Conservation (phyloP, 148 eudicot species). For the Drosera capensis region DNA sequence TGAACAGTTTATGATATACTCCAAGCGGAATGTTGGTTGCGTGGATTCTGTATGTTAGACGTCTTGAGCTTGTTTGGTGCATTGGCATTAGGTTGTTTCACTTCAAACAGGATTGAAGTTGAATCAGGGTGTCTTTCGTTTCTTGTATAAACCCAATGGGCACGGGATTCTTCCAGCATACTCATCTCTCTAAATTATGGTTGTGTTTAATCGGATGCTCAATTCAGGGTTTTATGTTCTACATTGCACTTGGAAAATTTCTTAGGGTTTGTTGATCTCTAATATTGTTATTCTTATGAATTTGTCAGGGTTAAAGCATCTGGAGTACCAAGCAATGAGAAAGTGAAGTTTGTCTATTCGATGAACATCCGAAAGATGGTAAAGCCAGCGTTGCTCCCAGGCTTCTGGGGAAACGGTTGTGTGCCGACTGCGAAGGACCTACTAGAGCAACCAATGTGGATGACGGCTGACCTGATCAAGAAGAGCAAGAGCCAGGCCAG, state of each 20-base stretch:
- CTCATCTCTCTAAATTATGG: no score
- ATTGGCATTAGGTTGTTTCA: no score
- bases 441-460: slow-evolving; percentile 36
- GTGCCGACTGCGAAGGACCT: slow-evolving; percentile 28
- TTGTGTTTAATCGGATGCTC: no score
- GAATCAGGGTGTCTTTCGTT: no score
- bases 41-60: no score
- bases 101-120: no score
- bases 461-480: slow-evolving; percentile 40
- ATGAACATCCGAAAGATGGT: slow-evolving; percentile 37
- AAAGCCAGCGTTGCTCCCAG: slow-evolving; percentile 42
- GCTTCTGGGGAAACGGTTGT: slow-evolving; percentile 75
- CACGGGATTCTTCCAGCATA: no score
- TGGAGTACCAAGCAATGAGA: slow-evolving; percentile 16
- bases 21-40: no score
- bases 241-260: background rate
- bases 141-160: no score
- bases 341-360: slow-evolving; percentile 47
- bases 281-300: background rate
- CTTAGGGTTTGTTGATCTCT: background rate
- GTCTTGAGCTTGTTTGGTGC: no score
- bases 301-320: slow-evolving; percentile 40
- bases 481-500: slow-evolving; percentile 38
- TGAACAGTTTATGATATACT: no score
- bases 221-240: no score